phyloP scores from a whole-genome alignment of 202 grass and related monocot species.

The Panicum virgatum region DNA sequence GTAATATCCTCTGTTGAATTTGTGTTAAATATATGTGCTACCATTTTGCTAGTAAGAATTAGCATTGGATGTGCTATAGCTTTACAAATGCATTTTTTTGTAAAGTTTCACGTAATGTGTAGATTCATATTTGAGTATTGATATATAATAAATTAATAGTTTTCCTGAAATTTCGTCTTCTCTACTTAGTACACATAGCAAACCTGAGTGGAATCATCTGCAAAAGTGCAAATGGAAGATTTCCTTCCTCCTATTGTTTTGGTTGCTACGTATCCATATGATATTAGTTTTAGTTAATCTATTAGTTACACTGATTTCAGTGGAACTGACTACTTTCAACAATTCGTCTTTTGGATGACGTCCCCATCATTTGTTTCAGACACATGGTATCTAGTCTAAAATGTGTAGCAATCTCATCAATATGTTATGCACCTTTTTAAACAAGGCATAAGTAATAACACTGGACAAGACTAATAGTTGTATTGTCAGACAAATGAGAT shows the following conservation, averaged over 20 bases:
- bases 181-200: not conserved
- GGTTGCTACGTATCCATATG: not conserved
- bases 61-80: too few species aligned
- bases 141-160: not conserved
- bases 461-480: not conserved
- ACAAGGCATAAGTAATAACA: not conserved
- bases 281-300: not conserved
- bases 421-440: not conserved
- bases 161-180: not conserved
- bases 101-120: too few species aligned
- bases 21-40: too few species aligned
- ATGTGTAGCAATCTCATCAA: not conserved
- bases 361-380: not conserved
- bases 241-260: not conserved
- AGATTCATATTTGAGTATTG: not conserved
- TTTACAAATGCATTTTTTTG: too few species aligned
- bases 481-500: not conserved
- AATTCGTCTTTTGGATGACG: not conserved
- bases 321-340: not conserved
- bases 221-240: not conserved
- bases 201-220: not conserved
- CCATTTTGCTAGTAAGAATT: too few species aligned
- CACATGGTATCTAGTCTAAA: not conserved
- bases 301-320: not conserved
- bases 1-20: too few species aligned